phyloP scores from a whole-genome alignment of 257 asterid species.

The Primulina eburnea region DNA sequence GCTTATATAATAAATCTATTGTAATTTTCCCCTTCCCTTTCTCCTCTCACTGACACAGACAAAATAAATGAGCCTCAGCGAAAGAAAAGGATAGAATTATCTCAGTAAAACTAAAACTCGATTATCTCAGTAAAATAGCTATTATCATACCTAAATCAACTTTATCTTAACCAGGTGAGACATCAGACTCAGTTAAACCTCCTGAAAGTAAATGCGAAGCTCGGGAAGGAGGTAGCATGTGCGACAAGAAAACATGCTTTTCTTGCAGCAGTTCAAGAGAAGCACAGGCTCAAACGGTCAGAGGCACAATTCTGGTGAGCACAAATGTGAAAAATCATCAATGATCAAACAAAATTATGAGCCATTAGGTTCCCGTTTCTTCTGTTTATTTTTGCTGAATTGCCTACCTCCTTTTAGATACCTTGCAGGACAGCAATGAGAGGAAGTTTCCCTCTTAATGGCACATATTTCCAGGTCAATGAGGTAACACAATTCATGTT shows the following conservation, averaged over 20 bases:
- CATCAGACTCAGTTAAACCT: slow-evolving; percentile 66
- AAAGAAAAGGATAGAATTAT: slow-evolving; percentile 3
- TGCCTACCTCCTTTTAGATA: slow-evolving; percentile 43
- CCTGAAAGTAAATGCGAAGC: slow-evolving; percentile 60
- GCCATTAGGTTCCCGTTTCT: slow-evolving; percentile 12
- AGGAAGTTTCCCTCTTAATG: slow-evolving; percentile 95
- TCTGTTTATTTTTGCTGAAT: slow-evolving; percentile 19
- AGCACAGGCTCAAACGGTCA: slow-evolving; percentile 64
- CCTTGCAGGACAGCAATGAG: slow-evolving; percentile 98
- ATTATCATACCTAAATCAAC: slow-evolving; percentile 6
- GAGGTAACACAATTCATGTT: slow-evolving; percentile 52
- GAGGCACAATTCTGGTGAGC: slow-evolving; percentile 98
- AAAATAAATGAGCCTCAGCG: neutral
- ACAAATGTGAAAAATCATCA: slow-evolving; percentile 17
- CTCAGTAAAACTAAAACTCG: neutral
- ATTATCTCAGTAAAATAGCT: slow-evolving; percentile 1
- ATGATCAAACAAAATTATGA: slow-evolving; percentile 15
- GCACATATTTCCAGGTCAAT: slow-evolving; percentile 95
- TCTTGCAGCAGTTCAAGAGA: slow-evolving; percentile 66
- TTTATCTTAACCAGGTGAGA: slow-evolving; percentile 65
- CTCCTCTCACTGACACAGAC: neutral
- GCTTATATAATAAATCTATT: neutral
- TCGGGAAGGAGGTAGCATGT: slow-evolving; percentile 45
- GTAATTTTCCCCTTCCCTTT: neutral
- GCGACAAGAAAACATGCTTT: slow-evolving; percentile 58